Base-by-base conservation (phyloP, 2,329 filamentous ascomycete genomes). In the Hortaea werneckii region DNA sequence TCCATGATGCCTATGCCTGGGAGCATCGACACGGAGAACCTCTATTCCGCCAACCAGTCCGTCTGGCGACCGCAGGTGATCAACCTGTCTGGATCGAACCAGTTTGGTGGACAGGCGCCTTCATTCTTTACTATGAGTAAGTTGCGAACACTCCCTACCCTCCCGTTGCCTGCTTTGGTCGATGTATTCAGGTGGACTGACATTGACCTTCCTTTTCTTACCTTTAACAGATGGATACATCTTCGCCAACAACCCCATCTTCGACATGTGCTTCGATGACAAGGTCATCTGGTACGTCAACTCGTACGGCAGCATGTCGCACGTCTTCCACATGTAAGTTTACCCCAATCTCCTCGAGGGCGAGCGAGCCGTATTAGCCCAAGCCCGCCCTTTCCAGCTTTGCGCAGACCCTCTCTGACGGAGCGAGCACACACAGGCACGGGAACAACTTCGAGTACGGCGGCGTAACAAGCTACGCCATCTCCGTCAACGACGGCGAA, bases 281-380 rank as follows among this genome's bases (percentile, higher is more conserved):
- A 48, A 54, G 7, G 57, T 57, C n/a, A 59, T 62, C 43, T 63
- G 58, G 59, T 62, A 61, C 41, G 45, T 58, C 27, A 56, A 55
- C 42, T 54, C 58, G 7, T 56, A 52, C 20, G 57, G 54, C 11
- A 37, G 35, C 11, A 54, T 51, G 10, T 53, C 50, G 11, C 58
- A 62, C 40, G 56, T 58, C 13, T 58, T 60, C 44, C 32, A 35
- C 32, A 35, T 35, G 32, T 20, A 20, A 20, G 20, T 20, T 20
- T 20, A n/a, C 20, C 4, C 20, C 20, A 2, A 20, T 20, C 4
- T 20, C 20, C 20, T 20, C 20, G 20, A 20, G 20, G 20, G 20
- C n/a, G 20, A 20, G 20, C 20, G 20, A 20, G 20, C 20, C 20
- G 20, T 20, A 2, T 20, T 20, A 20, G 20, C 20, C 20, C 20